Base-by-base conservation (phyloP, 2,329 filamentous ascomycete species). In the Bipolaris cookei region DNA sequence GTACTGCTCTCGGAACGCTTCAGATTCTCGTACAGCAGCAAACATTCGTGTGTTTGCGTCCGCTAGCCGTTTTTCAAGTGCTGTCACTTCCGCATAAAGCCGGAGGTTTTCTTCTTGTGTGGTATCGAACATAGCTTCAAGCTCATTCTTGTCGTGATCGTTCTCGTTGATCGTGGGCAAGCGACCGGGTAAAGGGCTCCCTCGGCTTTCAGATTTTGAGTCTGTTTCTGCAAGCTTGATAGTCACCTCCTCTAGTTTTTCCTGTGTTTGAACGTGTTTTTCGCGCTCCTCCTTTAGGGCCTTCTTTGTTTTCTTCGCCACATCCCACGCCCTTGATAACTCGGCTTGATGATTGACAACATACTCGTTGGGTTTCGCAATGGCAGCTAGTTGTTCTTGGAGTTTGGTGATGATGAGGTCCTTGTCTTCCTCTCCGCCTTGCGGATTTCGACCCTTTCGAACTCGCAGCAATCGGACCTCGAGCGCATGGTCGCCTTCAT, bases 61-160 rank as follows among this genome's bases (percentile, higher is more conserved):
- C 6, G 63, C 59, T 6, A 75, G 49, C 38, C 69, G 62, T 52
- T 73, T 73, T 18, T 74, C 72, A 0, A 72, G 54, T 10, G 63
- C 59, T 16, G 71, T 65, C 2, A 73, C 59, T 30, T 76, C 66
- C 1, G 61, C 48, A 42, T 75, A 69, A 1, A 76, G 63, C 3
- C 70, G 63, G 13, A 71, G 39, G 35, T 76, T 76, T 45, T 76
- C 72, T 51, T 73, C 64, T 35, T 76, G 73, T 4, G 72, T 66
- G 1, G 67, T 63, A 32, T 76, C 69, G 55, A 76, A 75, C 70
- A 75, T 75, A 6, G 68, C 66, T 43, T 74, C 73, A 2, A 76
- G 57, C 52, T 76, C 73, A 10, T 69, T 64, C 44, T 68, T 67
- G 38, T 75, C 70, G 38, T 70, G 67, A 25, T 60, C 56, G 21